Evolutionary conservation across 306 rosid species (phyloP).

Genomic region (Bauhinia variegata): DNA sequence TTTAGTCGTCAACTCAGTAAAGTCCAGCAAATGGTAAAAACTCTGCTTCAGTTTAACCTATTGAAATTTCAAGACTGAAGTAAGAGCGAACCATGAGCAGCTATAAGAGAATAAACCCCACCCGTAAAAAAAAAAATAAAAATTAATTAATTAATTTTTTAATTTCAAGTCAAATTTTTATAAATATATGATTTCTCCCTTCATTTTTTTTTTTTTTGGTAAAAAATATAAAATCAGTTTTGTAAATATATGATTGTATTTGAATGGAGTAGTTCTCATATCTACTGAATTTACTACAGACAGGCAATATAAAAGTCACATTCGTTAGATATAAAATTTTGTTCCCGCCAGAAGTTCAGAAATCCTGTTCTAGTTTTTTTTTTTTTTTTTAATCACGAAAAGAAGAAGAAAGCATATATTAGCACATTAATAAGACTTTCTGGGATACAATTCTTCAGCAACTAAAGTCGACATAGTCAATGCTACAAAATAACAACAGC

Average conservation of each 20-base stretch:
- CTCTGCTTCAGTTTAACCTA: slow-evolving; percentile 9
- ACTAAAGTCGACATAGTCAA: not conserved
- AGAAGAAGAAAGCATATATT: too few species aligned
- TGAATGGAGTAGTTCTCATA: too few species aligned
- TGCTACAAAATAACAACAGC: not conserved
- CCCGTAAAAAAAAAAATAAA: not conserved
- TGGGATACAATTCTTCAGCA: not conserved
- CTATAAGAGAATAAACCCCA: not conserved
- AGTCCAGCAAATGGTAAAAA: slow-evolving; percentile 4
- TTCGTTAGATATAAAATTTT: too few species aligned
- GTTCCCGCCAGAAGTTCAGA: too few species aligned
- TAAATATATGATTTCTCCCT: not conserved
- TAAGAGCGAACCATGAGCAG: not conserved
- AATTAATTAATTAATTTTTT: too few species aligned
- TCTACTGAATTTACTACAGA: not conserved
- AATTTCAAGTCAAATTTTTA: not conserved
- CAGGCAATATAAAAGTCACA: not conserved
- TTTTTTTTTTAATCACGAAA: too few species aligned
- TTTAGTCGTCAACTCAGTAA: slow-evolving; percentile 6
- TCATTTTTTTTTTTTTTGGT: too few species aligned
- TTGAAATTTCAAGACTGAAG: not conserved
- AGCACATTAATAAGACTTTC: too few species aligned
- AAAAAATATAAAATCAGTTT: too few species aligned
- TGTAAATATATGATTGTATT: too few species aligned
- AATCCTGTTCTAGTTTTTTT: too few species aligned